phyloP scores from a whole-genome alignment of 1,284 basidiomycete genomes.

The Ceratobasidium sp. region DNA sequence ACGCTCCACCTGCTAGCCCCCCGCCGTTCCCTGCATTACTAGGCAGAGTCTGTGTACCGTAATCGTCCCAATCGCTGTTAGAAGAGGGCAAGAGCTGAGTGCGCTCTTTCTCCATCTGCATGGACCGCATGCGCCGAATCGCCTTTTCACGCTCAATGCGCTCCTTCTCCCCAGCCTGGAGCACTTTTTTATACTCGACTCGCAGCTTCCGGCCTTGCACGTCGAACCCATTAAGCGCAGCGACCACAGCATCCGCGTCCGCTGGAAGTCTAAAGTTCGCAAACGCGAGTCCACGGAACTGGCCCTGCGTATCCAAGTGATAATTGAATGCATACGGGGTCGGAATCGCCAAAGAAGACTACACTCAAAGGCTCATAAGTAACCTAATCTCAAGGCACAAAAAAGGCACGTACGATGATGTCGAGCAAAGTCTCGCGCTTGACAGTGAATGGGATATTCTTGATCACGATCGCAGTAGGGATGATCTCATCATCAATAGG shows the following conservation, averaged over 20 bases:
- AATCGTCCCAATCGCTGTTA: constrained; percentile 64
- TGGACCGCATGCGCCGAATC: constrained; percentile 95
- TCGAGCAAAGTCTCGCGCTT: constrained; percentile 94
- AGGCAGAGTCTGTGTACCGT: constrained; percentile 56
- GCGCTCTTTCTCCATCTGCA: constrained; percentile 89
- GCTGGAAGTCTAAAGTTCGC: constrained; percentile 94
- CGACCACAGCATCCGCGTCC: constrained; percentile 96
- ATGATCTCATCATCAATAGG: constrained; percentile 89
- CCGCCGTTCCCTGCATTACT: not conserved
- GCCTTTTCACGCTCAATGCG: constrained; percentile 99
- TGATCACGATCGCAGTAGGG: constrained; percentile 99
- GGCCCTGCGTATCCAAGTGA: constrained; percentile 92
- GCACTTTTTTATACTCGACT: constrained; percentile 99
- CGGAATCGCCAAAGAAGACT: constrained; percentile 93
- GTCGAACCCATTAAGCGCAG: constrained; percentile 93
- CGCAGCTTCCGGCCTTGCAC: constrained; percentile 98
- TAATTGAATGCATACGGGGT: constrained; percentile 99
- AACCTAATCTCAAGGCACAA: not conserved
- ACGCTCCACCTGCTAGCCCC: constrained; percentile 55
- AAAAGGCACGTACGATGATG: constrained; percentile 76
- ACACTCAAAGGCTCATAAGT: constrained; percentile 16
- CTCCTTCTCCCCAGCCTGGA: constrained; percentile 99
- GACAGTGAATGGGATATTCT: constrained; percentile 99
- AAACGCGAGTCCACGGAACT: constrained; percentile 97
- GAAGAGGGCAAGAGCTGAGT: constrained; percentile 55